These are phyloP conservation scores for Mollisia scopiformis DNA, from an alignment of 2,329 filamentous ascomycete species.

Conservation along the genomic window DNA sequence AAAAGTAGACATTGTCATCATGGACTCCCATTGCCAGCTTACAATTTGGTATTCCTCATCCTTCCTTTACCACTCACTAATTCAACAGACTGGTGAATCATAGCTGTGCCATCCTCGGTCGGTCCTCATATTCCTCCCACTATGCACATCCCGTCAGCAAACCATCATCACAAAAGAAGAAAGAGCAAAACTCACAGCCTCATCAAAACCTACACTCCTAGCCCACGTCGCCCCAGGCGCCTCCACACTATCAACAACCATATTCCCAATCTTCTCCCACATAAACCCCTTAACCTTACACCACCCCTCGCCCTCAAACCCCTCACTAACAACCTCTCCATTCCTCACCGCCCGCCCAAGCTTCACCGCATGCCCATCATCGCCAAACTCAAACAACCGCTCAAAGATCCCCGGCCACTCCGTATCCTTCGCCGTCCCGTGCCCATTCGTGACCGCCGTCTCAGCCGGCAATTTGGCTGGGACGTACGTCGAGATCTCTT, in stretches of 20 bases:
- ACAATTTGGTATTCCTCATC: neutral
- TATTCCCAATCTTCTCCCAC: constrained; percentile 63
- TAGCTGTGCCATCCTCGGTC: constrained; percentile 21
- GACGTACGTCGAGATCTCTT: constrained; percentile 63
- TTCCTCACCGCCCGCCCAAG: constrained; percentile 70
- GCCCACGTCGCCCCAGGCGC: constrained; percentile 58
- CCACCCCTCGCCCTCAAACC: constrained; percentile 51
- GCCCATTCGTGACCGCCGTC: constrained; percentile 7
- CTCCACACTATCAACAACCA: constrained; percentile 66
- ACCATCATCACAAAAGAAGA: neutral
- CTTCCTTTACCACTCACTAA: neutral
- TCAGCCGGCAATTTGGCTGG: constrained; percentile 41
- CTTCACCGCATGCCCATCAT: constrained; percentile 85
- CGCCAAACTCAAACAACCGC: constrained; percentile 52
- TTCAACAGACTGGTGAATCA: constrained; percentile 6
- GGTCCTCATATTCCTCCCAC: constrained; percentile 19
- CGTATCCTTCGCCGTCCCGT: constrained; percentile 9
- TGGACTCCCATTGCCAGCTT: neutral
- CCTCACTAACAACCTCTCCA: constrained; percentile 55
- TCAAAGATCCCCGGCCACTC: constrained; percentile 45
- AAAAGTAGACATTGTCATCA: neutral
- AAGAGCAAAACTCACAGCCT: constrained; percentile 46
- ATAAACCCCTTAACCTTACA: constrained; percentile 56
- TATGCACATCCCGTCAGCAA: neutral
- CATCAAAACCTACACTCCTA: constrained; percentile 61